Conservation (phyloP, 1,284 basidiomycete genomes). For the Cryptococcus depauperatus region DNA sequence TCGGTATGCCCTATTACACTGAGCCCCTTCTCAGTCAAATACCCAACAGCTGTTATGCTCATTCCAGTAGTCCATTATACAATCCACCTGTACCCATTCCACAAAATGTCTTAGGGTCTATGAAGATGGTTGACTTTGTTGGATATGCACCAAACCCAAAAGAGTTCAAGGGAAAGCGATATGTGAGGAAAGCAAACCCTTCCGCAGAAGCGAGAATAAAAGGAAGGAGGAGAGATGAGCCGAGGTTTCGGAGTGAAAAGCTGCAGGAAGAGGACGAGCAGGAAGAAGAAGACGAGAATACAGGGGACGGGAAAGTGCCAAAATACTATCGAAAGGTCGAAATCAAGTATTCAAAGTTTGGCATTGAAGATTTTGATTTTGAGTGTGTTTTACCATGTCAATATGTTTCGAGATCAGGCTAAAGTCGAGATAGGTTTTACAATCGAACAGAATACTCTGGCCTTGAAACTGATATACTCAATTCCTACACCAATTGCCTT, state of each 20-base stretch:
- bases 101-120: constrained; percentile 60
- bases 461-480: constrained; percentile 91
- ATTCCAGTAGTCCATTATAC: constrained; percentile 47
- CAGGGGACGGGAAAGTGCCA: constrained; percentile 54
- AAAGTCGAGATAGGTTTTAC: constrained; percentile 60
- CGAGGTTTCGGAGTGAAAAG: constrained; percentile 78
- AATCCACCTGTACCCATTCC: constrained; percentile 66
- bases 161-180: constrained; percentile 72
- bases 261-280: constrained; percentile 38
- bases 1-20: constrained; percentile 85
- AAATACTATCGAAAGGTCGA: constrained; percentile 83
- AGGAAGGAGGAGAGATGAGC: constrained; percentile 45
- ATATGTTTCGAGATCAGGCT: not conserved
- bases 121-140: constrained; percentile 80
- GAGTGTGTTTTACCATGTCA: constrained; percentile 51
- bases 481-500: constrained; percentile 92
- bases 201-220: constrained; percentile 26
- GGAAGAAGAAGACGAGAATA: constrained; percentile 8
- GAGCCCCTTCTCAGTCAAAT: constrained; percentile 72
- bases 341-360: constrained; percentile 97
- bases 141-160: constrained; percentile 78
- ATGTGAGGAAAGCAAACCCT: constrained; percentile 51
- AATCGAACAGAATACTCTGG: constrained; percentile 85
- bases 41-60: constrained; percentile 43
- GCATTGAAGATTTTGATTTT: constrained; percentile 98